These are phyloP conservation scores for Coelastrella sp. DNA, from an alignment of 139 green algal genomes.

Conservation along the genomic window DNA sequence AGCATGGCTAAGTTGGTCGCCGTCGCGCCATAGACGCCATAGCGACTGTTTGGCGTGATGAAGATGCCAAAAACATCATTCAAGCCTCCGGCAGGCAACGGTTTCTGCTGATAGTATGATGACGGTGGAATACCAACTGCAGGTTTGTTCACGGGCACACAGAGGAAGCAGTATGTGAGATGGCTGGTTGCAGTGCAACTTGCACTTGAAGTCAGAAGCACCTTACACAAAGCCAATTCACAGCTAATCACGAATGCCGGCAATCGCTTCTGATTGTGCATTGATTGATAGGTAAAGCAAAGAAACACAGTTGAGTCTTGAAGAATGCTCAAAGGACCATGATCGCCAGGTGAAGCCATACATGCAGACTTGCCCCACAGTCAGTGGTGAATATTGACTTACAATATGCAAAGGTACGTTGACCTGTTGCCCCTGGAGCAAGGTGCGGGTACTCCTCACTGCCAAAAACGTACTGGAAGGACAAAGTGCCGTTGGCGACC, in stretches of 20 bases:
- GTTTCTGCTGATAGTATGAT: too few relatives aligned
- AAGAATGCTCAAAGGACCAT: too few relatives aligned
- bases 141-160: neutral
- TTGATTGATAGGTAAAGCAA: too few relatives aligned
- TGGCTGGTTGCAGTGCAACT: too few relatives aligned
- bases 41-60: neutral
- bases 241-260: too few relatives aligned
- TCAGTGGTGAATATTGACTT: neutral
- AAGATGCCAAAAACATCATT: constrained; percentile 33
- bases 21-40: too few relatives aligned
- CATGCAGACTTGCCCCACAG: neutral
- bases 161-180: too few relatives aligned
- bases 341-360: too few relatives aligned
- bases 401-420: neutral
- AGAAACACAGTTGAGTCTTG: too few relatives aligned
- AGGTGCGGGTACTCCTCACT: constrained; percentile 8
- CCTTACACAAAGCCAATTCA: too few relatives aligned
- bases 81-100: neutral
- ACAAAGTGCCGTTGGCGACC: neutral
- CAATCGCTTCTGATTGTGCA: too few relatives aligned
- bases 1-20: neutral
- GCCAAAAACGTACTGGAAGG: constrained; percentile 37
- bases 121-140: neutral
- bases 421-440: neutral
- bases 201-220: too few relatives aligned